Base-by-base conservation (phyloP, 495 filamentous ascomycete genomes). In the Mytilinidion resinicola region DNA sequence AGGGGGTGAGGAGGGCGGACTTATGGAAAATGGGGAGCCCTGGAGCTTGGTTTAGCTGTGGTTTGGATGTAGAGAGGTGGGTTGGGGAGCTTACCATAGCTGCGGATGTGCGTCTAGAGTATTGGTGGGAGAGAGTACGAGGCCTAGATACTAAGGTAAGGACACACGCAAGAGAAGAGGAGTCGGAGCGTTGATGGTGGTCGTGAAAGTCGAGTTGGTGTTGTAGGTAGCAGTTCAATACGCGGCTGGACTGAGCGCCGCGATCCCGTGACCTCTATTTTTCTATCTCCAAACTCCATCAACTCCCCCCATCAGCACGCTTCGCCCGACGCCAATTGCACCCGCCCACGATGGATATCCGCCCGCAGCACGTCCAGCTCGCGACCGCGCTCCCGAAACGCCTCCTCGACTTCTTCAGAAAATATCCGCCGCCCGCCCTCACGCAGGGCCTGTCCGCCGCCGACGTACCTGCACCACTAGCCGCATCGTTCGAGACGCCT, bases 331-430 rank as follows among this genome's bases (percentile, higher is more conserved):
- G 55, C 54, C 60, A 52, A 44, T 46, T 20, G 43, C 25, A n/a
- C 25, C 25, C 25, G 25, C 50, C 19, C 42, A 15, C 37, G 15
- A 49, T 49, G 46, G 21, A 30, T 10, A 14, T 50, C 21, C 33
- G 51, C 15, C 12, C 60, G 64, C 53, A 73, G 49, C 81, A 78
- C 65, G 71, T 87, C 57, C 70, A 77, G 55, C 78, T 91, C 55
- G 88, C 85, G 30, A 76, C 80, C 67, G 70, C 78, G 37, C 80
- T 91, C 15, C 93, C 90, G 14, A 72, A 78, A 17, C 84, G 85
- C 15, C 80, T 98, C n/a, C 81, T 81, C 57, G 84, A 84, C 60
- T 96, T 98, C 81, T 89, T 98, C 72, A 84, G 86, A 37, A 84
- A 86, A 59, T 96, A 90, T 67, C 93, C 92, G 21, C 91, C 92